Evolutionary conservation across 805 yeast species (phyloP).

Genomic region (Metschnikowia koreensis): DNA sequence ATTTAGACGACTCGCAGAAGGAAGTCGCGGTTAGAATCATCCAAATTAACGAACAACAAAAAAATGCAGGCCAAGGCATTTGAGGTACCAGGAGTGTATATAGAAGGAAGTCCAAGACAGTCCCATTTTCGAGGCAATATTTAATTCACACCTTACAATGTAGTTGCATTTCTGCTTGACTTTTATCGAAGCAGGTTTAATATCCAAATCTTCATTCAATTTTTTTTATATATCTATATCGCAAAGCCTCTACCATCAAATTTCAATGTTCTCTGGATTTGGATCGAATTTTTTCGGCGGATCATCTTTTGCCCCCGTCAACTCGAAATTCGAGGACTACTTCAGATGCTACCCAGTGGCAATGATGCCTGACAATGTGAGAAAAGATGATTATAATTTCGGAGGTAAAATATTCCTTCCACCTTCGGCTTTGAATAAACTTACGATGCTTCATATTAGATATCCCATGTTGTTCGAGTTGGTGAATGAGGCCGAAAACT

Average conservation of each 20-base stretch:
- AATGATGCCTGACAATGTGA: conserved; percentile 76
- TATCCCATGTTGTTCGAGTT: conserved; percentile 95
- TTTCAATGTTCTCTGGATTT: conserved; percentile 41
- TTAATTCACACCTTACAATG: not conserved
- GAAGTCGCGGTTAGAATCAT: conserved; percentile 31
- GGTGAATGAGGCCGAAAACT: conserved; percentile 58
- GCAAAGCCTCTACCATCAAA: too few relatives aligned
- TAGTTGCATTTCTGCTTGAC: not conserved
- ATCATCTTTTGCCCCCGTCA: conserved; percentile 29
- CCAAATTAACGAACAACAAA: conserved; percentile 21
- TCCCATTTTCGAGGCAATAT: not conserved
- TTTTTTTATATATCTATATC: too few relatives aligned
- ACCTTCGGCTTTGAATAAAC: conserved; percentile 83
- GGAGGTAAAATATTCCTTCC: conserved; percentile 97
- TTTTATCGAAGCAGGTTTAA: not conserved
- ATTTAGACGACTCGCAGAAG: conserved; percentile 34
- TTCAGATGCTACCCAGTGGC: conserved; percentile 90
- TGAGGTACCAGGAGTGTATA: conserved; percentile 4
- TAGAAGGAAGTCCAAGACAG: not conserved
- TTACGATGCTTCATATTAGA: conserved; percentile 86
- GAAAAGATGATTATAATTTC: conserved; percentile 77
- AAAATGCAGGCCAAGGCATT: conserved; percentile 8
- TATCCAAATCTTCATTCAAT: too few relatives aligned
- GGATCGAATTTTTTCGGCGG: conserved; percentile 40
- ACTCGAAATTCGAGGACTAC: conserved; percentile 67